A percentile compares a stretch with the other conserved stretches of the same genome.
Evolutionary conservation across 805 yeast genomes (phyloP).

Genomic region (Kodamaea hsintzibuensis): DNA sequence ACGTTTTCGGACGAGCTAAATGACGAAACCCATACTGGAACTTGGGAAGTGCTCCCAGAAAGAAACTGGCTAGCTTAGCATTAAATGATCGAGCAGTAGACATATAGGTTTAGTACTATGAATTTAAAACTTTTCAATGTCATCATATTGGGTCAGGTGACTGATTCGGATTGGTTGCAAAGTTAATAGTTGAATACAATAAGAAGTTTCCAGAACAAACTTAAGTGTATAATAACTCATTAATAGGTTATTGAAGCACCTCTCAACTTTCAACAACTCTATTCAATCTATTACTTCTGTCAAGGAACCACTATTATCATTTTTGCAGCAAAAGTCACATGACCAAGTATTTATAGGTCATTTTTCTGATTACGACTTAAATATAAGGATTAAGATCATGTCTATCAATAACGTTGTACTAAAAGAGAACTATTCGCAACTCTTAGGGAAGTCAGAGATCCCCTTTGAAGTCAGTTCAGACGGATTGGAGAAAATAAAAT

Average conservation of each 20-base stretch:
- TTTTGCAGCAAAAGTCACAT: not conserved
- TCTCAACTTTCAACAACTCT: not conserved
- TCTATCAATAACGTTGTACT: conserved; percentile 29
- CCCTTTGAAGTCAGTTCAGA: conserved; percentile 23
- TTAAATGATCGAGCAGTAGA: conserved; percentile 20
- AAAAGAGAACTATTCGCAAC: conserved; percentile 14
- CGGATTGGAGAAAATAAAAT: conserved; percentile 20
- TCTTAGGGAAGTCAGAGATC: conserved; percentile 5
- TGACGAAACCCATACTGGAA: conserved; percentile 23
- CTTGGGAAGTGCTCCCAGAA: conserved; percentile 19
- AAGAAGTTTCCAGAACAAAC: not conserved
- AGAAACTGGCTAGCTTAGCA: conserved; percentile 27
- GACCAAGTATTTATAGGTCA: not conserved
- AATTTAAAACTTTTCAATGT: not conserved
- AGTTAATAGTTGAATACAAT: not conserved
- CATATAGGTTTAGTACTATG: not conserved
- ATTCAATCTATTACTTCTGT: not conserved
- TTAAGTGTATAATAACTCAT: too few species aligned
- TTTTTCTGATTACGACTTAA: not conserved
- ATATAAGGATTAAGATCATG: conserved; percentile 16
- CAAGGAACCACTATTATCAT: not conserved
- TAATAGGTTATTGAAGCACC: too few species aligned
- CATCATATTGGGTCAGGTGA: conserved; percentile 1
- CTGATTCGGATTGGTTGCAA: not conserved
- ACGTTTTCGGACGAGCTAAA: conserved; percentile 20